Evolutionary conservation across 495 filamentous ascomycete species (phyloP).

Genomic region (Corynascus novoguineensis): DNA sequence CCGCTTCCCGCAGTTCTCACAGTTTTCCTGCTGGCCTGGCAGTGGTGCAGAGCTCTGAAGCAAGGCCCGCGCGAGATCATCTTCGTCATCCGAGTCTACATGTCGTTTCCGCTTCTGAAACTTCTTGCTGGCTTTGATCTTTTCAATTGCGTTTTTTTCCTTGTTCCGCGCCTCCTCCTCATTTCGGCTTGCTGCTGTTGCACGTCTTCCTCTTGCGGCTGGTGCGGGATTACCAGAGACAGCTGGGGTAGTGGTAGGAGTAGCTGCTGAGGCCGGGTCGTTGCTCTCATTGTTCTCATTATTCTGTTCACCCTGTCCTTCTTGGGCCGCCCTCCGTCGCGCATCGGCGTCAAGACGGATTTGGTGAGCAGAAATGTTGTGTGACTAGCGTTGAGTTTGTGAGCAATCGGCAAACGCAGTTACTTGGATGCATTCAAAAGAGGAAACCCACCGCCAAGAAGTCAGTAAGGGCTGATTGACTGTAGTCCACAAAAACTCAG

Average conservation of each 20-base stretch:
- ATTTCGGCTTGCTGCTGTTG: conserved; percentile 17
- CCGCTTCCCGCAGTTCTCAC: conserved; percentile 75
- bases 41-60: conserved; percentile 58
- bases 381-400: conserved; percentile 48
- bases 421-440: neutral
- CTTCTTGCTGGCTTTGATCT: conserved; percentile 75
- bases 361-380: conserved; percentile 82
- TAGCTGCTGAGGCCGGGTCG: conserved; percentile 9
- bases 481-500: neutral
- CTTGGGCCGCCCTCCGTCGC: conserved; percentile 45
- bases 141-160: conserved; percentile 59
- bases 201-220: conserved; percentile 26
- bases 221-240: conserved; percentile 8
- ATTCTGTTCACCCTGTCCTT: conserved; percentile 29
- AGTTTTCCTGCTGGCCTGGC: conserved; percentile 85
- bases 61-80: conserved; percentile 49
- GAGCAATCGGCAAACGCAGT: neutral
- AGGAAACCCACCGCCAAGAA: conserved; percentile 61
- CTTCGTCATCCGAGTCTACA: conserved; percentile 43
- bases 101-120: conserved; percentile 61
- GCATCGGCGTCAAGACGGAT: conserved; percentile 59
- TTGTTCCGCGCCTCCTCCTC: conserved; percentile 55
- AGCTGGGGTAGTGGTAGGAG: conserved; percentile 9
- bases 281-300: conserved; percentile 2
- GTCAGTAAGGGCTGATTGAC: conserved; percentile 71